Evolutionary conservation across 208 protist species (phyloP), one percentile per base, ranked within the genome.

Genomic region (Acanthamoeba quina): DNA sequence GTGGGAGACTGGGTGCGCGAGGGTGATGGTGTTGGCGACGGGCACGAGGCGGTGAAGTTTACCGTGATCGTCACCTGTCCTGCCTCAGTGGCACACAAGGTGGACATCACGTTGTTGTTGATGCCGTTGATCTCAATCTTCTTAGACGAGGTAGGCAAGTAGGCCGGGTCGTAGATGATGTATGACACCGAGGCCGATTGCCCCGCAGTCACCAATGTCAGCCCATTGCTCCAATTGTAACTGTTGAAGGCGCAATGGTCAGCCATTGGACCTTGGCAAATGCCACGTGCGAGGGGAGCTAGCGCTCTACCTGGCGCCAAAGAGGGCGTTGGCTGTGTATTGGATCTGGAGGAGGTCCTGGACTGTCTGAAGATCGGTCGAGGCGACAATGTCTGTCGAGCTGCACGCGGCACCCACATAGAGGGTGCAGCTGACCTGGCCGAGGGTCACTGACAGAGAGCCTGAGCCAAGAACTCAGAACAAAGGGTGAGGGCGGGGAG

Each of bases 71-170:
- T 37, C 11, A 72, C 26, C 10, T 29, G 9, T 17, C 66, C 66
- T 1, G 31, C 66, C 19, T 6, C 2, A 26, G n/a, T 72, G n/a
- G 24, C n/a, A 13, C 66, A 72, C 19, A 72, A 15, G 66, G n/a
- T 37, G 66, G 66, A 72, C 66, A 72, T 72, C 21, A 72, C 66
- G 66, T 72, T 26, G 31, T 72, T 72, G 66, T 72, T 72, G 66
- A 72, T 72, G 13, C 21, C 66, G 66, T 26, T 29, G 26, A 72
- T 72, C 3, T 72, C 66, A 4, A 72, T 72, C 31, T 29, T 72
- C 66, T 72, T 72, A 17, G 66, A 41, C 5, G 66, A 72, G 21
- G 66, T 72, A 7, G 66, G 26, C 10, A 41, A 4, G 66, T 72
- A 72, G 31, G 66, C 66, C 1, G 21, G 13, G 66, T 72, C 66